phyloP scores from a whole-genome alignment of 2,329 filamentous ascomycete species.

The Tolypocladium inflatum region DNA sequence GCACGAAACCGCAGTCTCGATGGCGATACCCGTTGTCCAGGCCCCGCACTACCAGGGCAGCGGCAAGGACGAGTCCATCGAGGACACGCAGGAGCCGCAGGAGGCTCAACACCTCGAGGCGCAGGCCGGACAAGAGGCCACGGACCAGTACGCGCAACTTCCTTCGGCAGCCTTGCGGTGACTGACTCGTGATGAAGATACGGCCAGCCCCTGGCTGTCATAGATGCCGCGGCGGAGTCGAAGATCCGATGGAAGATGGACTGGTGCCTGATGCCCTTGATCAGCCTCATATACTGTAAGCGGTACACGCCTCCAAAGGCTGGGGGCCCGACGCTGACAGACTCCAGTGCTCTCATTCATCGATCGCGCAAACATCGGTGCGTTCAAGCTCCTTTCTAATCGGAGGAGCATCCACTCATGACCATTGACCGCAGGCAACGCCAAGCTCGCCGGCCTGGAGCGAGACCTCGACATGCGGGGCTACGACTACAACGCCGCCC shows the following conservation, averaged over 20 bases:
- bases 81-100: neutral
- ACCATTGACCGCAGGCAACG: slow-evolving; percentile 35
- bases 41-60: neutral
- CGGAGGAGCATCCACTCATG: neutral
- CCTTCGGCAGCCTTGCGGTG: too few relatives aligned
- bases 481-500: slow-evolving; percentile 52
- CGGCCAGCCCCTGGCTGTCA: slow-evolving; percentile 33
- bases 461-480: slow-evolving; percentile 41
- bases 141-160: neutral
- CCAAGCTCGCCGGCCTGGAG: slow-evolving; percentile 46
- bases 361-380: slow-evolving; percentile 57
- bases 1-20: neutral
- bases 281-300: slow-evolving; percentile 49
- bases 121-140: neutral
- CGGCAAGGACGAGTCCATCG: neutral
- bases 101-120: neutral
- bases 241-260: slow-evolving; percentile 55
- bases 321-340: neutral
- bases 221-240: slow-evolving; percentile 46
- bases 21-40: neutral
- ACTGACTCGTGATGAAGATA: slow-evolving; percentile 22
- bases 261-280: slow-evolving; percentile 52
- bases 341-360: slow-evolving; percentile 37
- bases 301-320: too few relatives aligned
- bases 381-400: slow-evolving; percentile 2